Conservation (phyloP, 805 yeast species). For the Ogataea paradorogensis region DNA sequence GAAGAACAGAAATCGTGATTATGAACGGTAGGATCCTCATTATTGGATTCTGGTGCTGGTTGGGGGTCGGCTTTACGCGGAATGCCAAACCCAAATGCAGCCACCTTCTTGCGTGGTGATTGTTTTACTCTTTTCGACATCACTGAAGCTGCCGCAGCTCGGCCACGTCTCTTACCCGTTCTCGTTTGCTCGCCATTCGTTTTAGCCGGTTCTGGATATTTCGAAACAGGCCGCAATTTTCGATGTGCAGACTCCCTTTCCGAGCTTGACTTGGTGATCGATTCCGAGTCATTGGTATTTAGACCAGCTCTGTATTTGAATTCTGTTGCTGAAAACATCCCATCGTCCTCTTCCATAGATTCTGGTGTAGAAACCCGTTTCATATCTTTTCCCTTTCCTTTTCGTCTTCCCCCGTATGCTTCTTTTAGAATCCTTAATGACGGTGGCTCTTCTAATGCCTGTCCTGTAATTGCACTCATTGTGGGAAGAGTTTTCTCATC, state of each 20-base stretch:
- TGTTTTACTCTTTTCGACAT: constrained; percentile 23
- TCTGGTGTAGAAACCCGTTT: constrained; percentile 10
- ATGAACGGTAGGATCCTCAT: constrained; percentile 23
- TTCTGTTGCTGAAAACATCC: constrained; percentile 10
- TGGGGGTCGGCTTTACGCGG: constrained; percentile 7
- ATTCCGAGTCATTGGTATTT: constrained; percentile 35
- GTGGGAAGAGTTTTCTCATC: constrained; percentile 58
- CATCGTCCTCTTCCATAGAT: constrained; percentile 10
- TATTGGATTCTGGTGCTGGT: constrained; percentile 1
- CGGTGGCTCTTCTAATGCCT: constrained; percentile 70
- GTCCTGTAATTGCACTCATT: constrained; percentile 66
- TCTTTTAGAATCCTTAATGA: constrained; percentile 55
- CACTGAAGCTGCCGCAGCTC: constrained; percentile 4
- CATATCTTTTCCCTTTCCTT: constrained; percentile 25
- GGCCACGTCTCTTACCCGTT: constrained; percentile 13
- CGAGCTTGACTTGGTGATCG: constrained; percentile 33
- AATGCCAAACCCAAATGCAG: constrained; percentile 13
- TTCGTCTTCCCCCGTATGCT: constrained; percentile 46
- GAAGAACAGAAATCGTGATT: constrained; percentile 92
- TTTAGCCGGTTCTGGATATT: constrained; percentile 2
- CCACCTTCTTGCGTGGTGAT: constrained; percentile 20
- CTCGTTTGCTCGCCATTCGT: constrained; percentile 9
- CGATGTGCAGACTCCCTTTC: constrained; percentile 17
- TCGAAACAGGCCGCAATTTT: constrained; percentile 13
- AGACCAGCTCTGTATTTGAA: constrained; percentile 24